A percentile compares a stretch with the other conserved stretches of the same genome.
Conservation (phyloP, 306 rosid species). For the Dryas drummondii region DNA sequence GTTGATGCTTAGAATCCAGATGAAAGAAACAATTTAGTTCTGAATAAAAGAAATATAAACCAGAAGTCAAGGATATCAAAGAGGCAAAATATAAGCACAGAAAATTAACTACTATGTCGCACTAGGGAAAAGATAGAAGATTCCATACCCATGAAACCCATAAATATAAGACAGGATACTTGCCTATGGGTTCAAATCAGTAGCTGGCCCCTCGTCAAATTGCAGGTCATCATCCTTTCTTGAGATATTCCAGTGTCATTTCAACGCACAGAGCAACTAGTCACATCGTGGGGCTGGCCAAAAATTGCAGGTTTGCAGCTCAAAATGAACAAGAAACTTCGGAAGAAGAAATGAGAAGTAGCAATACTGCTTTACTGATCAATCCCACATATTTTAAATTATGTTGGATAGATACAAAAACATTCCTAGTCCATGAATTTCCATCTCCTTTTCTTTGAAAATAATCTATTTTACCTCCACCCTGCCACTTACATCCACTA, state of each 20-base stretch:
- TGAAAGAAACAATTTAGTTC: constrained; percentile 34
- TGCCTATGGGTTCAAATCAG: constrained; percentile 60
- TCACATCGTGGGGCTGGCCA: constrained; percentile 9
- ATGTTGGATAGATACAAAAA: background rate
- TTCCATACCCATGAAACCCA: constrained; percentile 41
- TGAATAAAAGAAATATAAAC: constrained; percentile 36
- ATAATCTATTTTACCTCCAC: constrained; percentile 14
- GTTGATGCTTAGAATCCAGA: constrained; percentile 19
- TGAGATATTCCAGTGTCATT: constrained; percentile 39
- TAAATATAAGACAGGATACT: constrained; percentile 52
- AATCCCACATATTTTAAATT: constrained; percentile 3
- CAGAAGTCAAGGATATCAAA: constrained; percentile 39
- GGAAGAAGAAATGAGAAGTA: constrained; percentile 21
- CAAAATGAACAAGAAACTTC: constrained; percentile 27
- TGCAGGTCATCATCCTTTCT: constrained; percentile 38
- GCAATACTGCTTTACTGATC: constrained; percentile 7
- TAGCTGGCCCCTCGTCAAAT: constrained; percentile 40
- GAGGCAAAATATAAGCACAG: constrained; percentile 36
- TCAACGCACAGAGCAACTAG: constrained; percentile 32
- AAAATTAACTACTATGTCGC: constrained; percentile 36
- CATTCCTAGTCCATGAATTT: constrained; percentile 10
- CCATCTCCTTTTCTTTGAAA: constrained; percentile 24
- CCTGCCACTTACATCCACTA: constrained; percentile 22
- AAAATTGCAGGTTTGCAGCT: constrained; percentile 31
- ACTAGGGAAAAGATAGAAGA: constrained; percentile 12